These are phyloP conservation scores for Solanum ossicruentum DNA, from an alignment of 257 asterid genomes.

Conservation along the genomic window DNA sequence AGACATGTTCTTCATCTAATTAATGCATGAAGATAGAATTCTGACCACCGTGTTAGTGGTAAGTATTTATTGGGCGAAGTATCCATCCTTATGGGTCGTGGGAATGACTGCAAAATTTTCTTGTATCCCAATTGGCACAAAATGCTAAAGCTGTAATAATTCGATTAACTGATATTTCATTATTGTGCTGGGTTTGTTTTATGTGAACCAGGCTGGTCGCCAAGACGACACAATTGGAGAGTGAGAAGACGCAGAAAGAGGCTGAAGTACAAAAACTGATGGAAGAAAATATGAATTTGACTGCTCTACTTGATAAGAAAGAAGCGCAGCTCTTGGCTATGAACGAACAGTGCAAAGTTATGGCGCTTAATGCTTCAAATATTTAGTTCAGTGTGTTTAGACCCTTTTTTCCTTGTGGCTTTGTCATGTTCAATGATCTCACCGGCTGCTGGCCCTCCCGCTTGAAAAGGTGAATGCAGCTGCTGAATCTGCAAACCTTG, in stretches of 20 bases:
- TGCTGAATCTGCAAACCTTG: not conserved
- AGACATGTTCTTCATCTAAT: not conserved
- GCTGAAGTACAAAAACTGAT: conserved; percentile 77
- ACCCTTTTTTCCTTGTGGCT: not conserved
- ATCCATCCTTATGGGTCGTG: not conserved
- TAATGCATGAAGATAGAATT: not conserved
- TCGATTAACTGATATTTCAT: not conserved
- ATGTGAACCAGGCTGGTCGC: conserved; percentile 53
- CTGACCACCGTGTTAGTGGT: not conserved
- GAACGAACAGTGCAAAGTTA: conserved; percentile 96
- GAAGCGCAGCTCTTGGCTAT: conserved; percentile 97
- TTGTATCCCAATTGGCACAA: not conserved
- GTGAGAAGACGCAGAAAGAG: conserved; percentile 87
- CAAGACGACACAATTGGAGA: conserved; percentile 74
- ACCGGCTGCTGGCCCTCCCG: not conserved
- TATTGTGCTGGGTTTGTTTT: conserved; percentile 8
- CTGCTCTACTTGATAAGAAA: conserved; percentile 75
- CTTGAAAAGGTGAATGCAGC: not conserved
- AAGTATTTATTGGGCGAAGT: not conserved
- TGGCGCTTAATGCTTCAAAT: conserved; percentile 68
- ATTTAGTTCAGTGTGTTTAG: conserved; percentile 16
- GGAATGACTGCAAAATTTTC: not conserved
- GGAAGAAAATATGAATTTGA: conserved; percentile 78
- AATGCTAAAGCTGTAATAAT: not conserved
- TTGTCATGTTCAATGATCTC: not conserved